Evolutionary conservation across 306 rosid genomes (phyloP), one percentile per base, ranked within the genome.

Genomic region (Canavalia ensiformis): DNA sequence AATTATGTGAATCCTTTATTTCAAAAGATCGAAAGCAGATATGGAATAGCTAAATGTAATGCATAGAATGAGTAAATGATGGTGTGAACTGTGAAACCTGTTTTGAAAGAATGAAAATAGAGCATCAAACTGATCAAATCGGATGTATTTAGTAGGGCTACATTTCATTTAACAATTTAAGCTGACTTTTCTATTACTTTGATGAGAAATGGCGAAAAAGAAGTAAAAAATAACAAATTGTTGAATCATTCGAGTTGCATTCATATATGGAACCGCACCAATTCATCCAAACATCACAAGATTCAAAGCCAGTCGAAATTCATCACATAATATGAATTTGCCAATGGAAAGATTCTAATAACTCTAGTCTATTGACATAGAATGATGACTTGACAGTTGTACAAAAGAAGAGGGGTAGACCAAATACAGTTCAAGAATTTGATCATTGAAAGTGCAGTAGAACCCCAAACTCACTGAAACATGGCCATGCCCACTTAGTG

Each of bases 401-500:
- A 30, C 65, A 58, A 11, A 60, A 81, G 1, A 28, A 75, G 70
- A 70, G 72, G 39, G 60, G 30, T 28, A 55, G 4, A 60, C 18
- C 82, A 74, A 56, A 69, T 33, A 67, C 41, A 78, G 54, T 66
- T 39, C 49, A 68, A 78, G 44, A 45, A 50, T 59, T 74, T 55
- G 42, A 81, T 52, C 59, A 51, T 12, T 75, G 45, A 74, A 42
- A 78, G 72, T 11, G 59, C n/a, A 62, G 73, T 75, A 80, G 67
- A 59, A 81, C 62, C 82, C 49, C 47, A 76, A 80, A 92, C 99
- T 93, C 88, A 93, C 99, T 7, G 99, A 96, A 76, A 96, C 97
- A 85, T 96, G 99, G 39, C 99, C 99, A 56, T 90, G 97, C 76
- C 99, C 99, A 58, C 97, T 82, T 72, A 96, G 89, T 2, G 99